Evolutionary conservation across 169 alveolate genomes (phyloP).

Genomic region (Hammondia hammondi): DNA sequence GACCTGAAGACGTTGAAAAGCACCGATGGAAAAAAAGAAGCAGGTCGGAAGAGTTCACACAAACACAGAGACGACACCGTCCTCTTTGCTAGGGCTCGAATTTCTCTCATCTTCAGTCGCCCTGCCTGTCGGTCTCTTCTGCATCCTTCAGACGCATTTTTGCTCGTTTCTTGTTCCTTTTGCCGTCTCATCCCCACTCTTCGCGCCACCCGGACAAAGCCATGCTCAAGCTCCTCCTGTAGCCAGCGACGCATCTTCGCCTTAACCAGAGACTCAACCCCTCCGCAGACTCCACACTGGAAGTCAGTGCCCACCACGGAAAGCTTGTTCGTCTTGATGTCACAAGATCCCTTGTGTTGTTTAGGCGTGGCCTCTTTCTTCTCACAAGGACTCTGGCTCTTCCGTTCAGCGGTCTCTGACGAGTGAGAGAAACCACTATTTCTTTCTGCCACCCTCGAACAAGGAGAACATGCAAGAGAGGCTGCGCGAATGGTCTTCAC

Average conservation of each 20-base stretch:
- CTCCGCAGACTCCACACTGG: background rate
- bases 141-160: background rate
- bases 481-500: conserved; percentile 11
- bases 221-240: conserved; percentile 11
- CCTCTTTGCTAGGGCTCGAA: background rate
- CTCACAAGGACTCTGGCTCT: background rate
- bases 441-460: background rate
- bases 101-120: background rate
- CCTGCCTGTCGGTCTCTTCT: background rate
- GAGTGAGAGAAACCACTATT: background rate
- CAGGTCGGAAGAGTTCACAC: conserved; percentile 15
- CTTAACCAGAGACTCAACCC: background rate
- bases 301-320: too few species aligned
- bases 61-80: background rate
- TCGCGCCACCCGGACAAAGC: background rate
- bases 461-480: conserved; percentile 1
- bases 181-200: background rate
- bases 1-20: background rate
- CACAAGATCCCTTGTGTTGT: background rate
- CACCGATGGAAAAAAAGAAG: background rate
- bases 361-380: background rate
- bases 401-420: background rate
- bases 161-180: background rate
- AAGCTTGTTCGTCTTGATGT: background rate
- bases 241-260: conserved; percentile 35